phyloP scores from a whole-genome alignment of 1,284 basidiomycete genomes.

The Xerocomus subilludens region DNA sequence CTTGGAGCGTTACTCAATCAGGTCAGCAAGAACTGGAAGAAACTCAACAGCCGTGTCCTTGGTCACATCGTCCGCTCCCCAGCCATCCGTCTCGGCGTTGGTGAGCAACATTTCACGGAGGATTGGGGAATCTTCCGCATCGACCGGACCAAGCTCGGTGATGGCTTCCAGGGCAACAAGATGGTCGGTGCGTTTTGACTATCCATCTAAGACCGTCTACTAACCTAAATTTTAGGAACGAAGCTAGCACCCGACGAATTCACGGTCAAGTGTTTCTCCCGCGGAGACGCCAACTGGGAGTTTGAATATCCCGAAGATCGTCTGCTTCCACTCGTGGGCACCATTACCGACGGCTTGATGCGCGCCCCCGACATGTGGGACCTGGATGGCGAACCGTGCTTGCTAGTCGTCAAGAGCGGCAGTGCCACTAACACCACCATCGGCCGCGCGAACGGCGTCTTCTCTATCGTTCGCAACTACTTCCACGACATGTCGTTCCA shows the following conservation, averaged over 20 bases:
- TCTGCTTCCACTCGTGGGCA: conserved; percentile 49
- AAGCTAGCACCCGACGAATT: conserved; percentile 43
- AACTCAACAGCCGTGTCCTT: conserved; percentile 45
- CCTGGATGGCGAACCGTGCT: conserved; percentile 42
- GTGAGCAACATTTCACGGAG: conserved; percentile 47
- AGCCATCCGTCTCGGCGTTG: conserved; percentile 45
- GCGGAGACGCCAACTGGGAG: conserved; percentile 37
- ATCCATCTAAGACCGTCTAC: conserved; percentile 36
- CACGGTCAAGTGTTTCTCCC: conserved; percentile 45
- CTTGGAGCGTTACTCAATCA: conserved; percentile 41
- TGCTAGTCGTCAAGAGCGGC: conserved; percentile 54
- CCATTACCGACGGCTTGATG: conserved; percentile 48
- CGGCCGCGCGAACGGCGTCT: conserved; percentile 52
- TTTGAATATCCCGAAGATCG: conserved; percentile 53
- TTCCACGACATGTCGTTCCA: conserved; percentile 37
- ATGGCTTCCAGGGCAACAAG: conserved; percentile 44
- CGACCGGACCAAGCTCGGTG: conserved; percentile 48
- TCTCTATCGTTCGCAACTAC: conserved; percentile 49
- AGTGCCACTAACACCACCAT: conserved; percentile 48
- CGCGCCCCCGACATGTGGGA: conserved; percentile 47
- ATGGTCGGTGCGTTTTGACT: no score
- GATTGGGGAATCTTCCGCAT: conserved; percentile 55
- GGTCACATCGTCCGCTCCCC: conserved; percentile 52
- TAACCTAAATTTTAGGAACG: conserved; percentile 45
- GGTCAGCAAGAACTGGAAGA: conserved; percentile 43